A percentile compares a stretch with the other conserved stretches of the same genome.
Evolutionary conservation across 1,139 yeast genomes (phyloP).

Genomic region (Saccharomyces hybrid): DNA sequence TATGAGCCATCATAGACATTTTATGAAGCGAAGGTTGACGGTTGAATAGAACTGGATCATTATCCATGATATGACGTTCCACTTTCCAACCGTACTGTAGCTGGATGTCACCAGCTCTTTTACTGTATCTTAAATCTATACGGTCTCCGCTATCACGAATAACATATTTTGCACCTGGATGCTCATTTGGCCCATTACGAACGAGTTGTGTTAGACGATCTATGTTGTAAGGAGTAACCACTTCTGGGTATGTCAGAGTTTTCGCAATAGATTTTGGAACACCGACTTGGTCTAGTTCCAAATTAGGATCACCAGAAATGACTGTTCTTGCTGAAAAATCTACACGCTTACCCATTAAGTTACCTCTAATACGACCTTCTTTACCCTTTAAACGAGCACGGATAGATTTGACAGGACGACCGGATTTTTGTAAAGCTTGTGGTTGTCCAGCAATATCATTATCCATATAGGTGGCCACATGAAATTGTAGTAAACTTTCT

Average conservation of each 20-base stretch:
- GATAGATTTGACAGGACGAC: slow-evolving; percentile 96
- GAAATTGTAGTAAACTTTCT: slow-evolving; percentile 90
- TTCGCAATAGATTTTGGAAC: slow-evolving; percentile 95
- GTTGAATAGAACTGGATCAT: slow-evolving; percentile 94
- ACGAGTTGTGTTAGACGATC: slow-evolving; percentile 88
- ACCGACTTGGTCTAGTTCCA: slow-evolving; percentile 97
- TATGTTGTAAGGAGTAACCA: slow-evolving; percentile 94
- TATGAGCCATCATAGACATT: slow-evolving; percentile 99
- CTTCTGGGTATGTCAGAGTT: slow-evolving; percentile 92
- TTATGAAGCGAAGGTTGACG: slow-evolving; percentile 99
- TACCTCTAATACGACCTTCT: slow-evolving; percentile 97
- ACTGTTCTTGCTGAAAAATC: slow-evolving; percentile 99
- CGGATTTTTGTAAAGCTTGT: slow-evolving; percentile 96
- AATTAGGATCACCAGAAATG: slow-evolving; percentile 97
- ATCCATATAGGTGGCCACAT: slow-evolving; percentile 99
- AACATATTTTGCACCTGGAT: slow-evolving; percentile 98
- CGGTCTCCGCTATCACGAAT: slow-evolving; percentile 98
- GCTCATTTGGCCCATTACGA: slow-evolving; percentile 97
- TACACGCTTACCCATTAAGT: slow-evolving; percentile 98
- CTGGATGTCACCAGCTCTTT: slow-evolving; percentile 97
- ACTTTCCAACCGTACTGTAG: slow-evolving; percentile 98
- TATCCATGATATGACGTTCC: slow-evolving; percentile 94
- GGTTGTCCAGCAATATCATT: slow-evolving; percentile 99
- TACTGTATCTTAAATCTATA: slow-evolving; percentile 91
- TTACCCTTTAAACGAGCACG: slow-evolving; percentile 99